These are phyloP conservation scores for Otatea glauca DNA, from an alignment of 176 grass and related monocot genomes.

Conservation along the genomic window DNA sequence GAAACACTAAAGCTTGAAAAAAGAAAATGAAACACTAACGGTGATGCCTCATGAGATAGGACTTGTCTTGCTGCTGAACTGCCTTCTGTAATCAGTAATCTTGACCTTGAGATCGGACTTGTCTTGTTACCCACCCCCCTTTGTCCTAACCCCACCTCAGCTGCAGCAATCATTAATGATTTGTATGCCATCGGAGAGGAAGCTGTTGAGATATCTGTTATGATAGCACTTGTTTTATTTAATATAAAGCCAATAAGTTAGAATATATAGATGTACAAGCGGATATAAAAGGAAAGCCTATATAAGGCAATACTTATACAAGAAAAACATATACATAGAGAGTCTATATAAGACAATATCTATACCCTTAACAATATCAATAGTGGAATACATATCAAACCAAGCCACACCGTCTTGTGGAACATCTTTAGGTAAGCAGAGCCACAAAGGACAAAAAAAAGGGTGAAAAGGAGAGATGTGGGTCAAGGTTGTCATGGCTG, in stretches of 20 bases:
- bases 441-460: not conserved
- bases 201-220: conserved; percentile 15
- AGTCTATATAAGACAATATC: no score
- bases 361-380: no score
- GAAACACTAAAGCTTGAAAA: no score
- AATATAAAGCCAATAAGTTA: no score
- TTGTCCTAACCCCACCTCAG: not conserved
- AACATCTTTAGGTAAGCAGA: conserved; percentile 20
- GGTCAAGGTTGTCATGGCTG: no score
- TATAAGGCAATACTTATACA: no score
- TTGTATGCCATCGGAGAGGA: not conserved
- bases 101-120: not conserved
- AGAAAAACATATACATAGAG: no score
- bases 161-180: conserved; percentile 3
- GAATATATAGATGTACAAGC: no score
- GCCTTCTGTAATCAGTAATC: not conserved
- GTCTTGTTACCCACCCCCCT: not conserved
- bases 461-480: not conserved
- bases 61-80: not conserved
- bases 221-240: no score
- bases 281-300: no score
- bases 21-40: no score
- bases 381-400: conserved; percentile 5
- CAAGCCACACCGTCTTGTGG: not conserved
- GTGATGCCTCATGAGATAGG: not conserved